phyloP scores from a whole-genome alignment of 2,329 filamentous ascomycete genomes.

The Tolypocladium nubicola region DNA sequence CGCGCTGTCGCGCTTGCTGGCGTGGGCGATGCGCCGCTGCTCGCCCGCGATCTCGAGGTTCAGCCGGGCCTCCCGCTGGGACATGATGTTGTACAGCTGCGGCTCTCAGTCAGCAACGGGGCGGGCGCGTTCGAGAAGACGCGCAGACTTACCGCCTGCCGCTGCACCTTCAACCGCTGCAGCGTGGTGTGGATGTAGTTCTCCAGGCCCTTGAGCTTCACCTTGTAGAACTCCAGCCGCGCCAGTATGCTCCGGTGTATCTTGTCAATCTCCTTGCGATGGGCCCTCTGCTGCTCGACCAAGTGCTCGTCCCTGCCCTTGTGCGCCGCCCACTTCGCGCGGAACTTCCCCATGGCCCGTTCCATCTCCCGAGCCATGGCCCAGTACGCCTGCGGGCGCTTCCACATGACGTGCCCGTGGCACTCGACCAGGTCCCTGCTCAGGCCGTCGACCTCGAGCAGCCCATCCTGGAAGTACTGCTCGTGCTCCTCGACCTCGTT shows the following conservation, averaged over 20 bases:
- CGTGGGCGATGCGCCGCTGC: slow-evolving; percentile 47
- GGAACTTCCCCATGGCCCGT: slow-evolving; percentile 35
- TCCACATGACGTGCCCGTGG: slow-evolving; percentile 52
- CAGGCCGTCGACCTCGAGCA: slow-evolving; percentile 47
- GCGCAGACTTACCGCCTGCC: slow-evolving; percentile 40
- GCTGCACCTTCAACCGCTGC: slow-evolving; percentile 49
- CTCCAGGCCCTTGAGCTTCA: slow-evolving; percentile 50
- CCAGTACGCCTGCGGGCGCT: slow-evolving; percentile 49
- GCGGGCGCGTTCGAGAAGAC: too few species aligned
- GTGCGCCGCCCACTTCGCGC: slow-evolving; percentile 10
- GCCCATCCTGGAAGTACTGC: slow-evolving; percentile 40
- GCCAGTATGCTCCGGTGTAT: slow-evolving; percentile 42
- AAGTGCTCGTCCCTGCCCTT: slow-evolving; percentile 7
- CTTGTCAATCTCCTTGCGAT: slow-evolving; percentile 25
- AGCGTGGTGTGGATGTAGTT: slow-evolving; percentile 54
- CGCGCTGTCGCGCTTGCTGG: slow-evolving; percentile 50
- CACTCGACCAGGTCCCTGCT: slow-evolving; percentile 54
- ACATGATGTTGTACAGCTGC: slow-evolving; percentile 56
- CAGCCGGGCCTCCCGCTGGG: slow-evolving; percentile 52
- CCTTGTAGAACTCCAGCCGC: slow-evolving; percentile 48
- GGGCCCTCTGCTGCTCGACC: slow-evolving; percentile 15
- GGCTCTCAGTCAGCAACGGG: background rate
- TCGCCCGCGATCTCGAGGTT: slow-evolving; percentile 53
- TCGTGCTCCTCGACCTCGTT: slow-evolving; percentile 47
- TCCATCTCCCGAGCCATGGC: slow-evolving; percentile 40